These are phyloP conservation scores for Chytriomyces sp. DNA, from an alignment of 192 early-diverging fungal genomes.

Conservation along the genomic window DNA sequence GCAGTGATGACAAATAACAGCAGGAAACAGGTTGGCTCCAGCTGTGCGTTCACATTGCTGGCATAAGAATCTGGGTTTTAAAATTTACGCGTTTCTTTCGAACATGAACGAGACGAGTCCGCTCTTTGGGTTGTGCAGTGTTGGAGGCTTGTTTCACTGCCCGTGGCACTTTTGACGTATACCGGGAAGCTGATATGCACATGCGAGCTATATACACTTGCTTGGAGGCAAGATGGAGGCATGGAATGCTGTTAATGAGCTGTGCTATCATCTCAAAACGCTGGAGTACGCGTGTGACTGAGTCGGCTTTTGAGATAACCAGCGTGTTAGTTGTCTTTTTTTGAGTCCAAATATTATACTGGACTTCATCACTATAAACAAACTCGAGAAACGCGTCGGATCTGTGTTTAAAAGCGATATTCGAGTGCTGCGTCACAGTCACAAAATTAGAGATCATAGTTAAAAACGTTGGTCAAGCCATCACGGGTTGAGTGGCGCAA, in stretches of 20 bases:
- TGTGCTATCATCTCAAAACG: slow-evolving; percentile 29
- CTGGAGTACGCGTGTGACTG: slow-evolving; percentile 40
- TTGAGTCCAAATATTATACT: too few species aligned
- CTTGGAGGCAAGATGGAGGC: slow-evolving; percentile 22
- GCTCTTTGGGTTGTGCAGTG: slow-evolving; percentile 77
- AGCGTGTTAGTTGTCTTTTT: too few species aligned
- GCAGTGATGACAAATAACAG: too few species aligned
- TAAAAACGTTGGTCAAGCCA: too few species aligned
- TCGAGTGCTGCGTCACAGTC: too few species aligned
- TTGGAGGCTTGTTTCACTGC: slow-evolving; percentile 80
- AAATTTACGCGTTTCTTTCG: slow-evolving; percentile 9
- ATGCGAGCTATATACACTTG: slow-evolving; percentile 1
- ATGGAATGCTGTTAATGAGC: slow-evolving; percentile 4
- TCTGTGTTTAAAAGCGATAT: too few species aligned
- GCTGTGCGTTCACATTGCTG: too few species aligned
- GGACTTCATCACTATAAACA: too few species aligned
- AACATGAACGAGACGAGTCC: slow-evolving; percentile 66
- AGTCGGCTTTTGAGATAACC: neutral
- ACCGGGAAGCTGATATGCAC: slow-evolving; percentile 86
- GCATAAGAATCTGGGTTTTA: neutral
- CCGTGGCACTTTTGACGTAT: slow-evolving; percentile 80
- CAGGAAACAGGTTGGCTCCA: too few species aligned
- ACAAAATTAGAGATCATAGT: too few species aligned
- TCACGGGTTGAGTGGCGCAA: too few species aligned
- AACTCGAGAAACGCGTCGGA: too few species aligned